These are phyloP conservation scores for Sclerotiophoma versabilis DNA, from an alignment of 2,329 filamentous ascomycete species.

Conservation along the genomic window DNA sequence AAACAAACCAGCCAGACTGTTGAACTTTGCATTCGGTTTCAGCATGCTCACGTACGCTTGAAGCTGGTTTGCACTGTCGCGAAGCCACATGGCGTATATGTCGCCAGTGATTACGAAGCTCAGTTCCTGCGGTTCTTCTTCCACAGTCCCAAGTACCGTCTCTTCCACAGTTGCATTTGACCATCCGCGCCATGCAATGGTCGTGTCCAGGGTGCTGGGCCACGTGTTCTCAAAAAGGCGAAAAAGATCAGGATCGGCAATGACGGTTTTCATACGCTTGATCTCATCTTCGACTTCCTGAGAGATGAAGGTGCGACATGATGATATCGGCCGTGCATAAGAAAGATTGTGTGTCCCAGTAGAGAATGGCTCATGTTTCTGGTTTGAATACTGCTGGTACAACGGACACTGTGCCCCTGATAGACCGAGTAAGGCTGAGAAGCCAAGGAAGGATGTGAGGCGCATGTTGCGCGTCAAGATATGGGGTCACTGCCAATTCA, in stretches of 20 bases:
- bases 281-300: conserved; percentile 52
- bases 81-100: conserved; percentile 64
- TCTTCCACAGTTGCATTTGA: conserved; percentile 54
- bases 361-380: conserved; percentile 53
- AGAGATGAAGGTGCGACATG: conserved; percentile 56
- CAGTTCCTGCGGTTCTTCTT: conserved; percentile 63
- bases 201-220: conserved; percentile 79
- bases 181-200: conserved; percentile 71
- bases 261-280: conserved; percentile 42
- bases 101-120: conserved; percentile 66
- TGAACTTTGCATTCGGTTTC: conserved; percentile 53
- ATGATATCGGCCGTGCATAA: conserved; percentile 52
- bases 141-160: not conserved
- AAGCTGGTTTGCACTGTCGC: conserved; percentile 70
- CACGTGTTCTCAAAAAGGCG: conserved; percentile 75
- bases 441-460: conserved; percentile 8
- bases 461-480: conserved; percentile 11
- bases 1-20: conserved; percentile 68
- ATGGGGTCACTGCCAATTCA: conserved; percentile 5
- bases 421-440: conserved; percentile 21
- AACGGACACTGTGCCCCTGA: conserved; percentile 50
- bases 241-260: conserved; percentile 66
- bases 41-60: conserved; percentile 71
- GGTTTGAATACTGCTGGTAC: conserved; percentile 51
- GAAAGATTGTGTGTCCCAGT: conserved; percentile 53